phyloP scores from a whole-genome alignment of 148 eudicot genomes.

The Fallopia convolvulus region DNA sequence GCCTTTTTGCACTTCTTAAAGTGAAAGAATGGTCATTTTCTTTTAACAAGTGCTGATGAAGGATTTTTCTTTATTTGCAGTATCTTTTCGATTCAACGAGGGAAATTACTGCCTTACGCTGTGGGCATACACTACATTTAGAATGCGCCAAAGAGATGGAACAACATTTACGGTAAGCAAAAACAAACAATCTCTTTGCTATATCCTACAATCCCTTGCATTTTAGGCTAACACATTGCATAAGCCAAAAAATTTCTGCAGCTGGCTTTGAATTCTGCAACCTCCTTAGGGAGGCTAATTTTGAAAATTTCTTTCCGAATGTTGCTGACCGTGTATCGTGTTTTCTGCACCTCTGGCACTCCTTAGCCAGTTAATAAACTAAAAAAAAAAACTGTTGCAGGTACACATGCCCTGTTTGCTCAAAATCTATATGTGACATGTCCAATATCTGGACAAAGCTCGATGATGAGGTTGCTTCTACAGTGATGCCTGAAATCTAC shows the following conservation, averaged over 20 bases:
- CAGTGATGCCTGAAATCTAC: slow-evolving; percentile 48
- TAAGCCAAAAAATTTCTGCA: neutral
- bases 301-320: neutral
- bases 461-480: slow-evolving; percentile 50
- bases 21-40: neutral
- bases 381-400: slow-evolving; percentile 24
- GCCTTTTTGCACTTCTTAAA: neutral
- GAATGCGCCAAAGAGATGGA: slow-evolving; percentile 47
- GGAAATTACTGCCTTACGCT: slow-evolving; percentile 33
- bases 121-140: slow-evolving; percentile 52
- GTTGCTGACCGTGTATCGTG: neutral
- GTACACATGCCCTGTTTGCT: slow-evolving; percentile 48
- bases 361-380: neutral
- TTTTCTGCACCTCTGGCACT: slow-evolving; percentile 8
- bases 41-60: neutral
- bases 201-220: neutral
- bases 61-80: slow-evolving; percentile 21
- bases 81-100: slow-evolving; percentile 42
- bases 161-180: slow-evolving; percentile 34
- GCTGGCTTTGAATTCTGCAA: neutral
- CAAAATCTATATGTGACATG: slow-evolving; percentile 46
- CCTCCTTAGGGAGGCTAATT: neutral
- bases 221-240: neutral
- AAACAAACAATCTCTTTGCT: neutral
- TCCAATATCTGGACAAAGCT: slow-evolving; percentile 42